These are phyloP conservation scores for Penicillium sp. DNA, from an alignment of 2,329 filamentous ascomycete genomes.

Conservation along the genomic window DNA sequence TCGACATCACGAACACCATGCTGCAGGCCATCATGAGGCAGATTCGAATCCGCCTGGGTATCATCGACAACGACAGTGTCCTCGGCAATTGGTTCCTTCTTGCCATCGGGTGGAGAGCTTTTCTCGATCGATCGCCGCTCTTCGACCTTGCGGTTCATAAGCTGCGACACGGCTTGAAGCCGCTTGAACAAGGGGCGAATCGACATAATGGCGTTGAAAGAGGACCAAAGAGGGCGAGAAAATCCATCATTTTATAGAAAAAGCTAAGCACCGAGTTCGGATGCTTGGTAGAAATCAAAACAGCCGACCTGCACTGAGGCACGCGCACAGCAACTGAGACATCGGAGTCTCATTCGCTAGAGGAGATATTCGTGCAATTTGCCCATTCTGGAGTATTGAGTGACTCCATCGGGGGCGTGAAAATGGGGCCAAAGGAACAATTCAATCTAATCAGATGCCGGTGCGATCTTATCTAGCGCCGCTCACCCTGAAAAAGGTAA, in stretches of 20 bases:
- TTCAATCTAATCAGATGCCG: slow-evolving; percentile 5
- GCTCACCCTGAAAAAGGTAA: no score
- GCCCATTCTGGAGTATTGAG: background rate
- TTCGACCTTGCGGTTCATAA: no score
- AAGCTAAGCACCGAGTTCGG: slow-evolving; percentile 6
- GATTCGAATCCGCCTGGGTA: background rate
- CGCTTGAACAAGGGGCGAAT: background rate
- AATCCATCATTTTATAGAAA: slow-evolving; percentile 9
- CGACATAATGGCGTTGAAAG: background rate
- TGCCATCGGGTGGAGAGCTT: background rate
- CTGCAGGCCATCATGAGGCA: slow-evolving; percentile 19
- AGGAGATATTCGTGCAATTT: no score
- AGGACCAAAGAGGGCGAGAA: background rate
- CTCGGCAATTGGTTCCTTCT: slow-evolving; percentile 2
- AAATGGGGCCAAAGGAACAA: background rate
- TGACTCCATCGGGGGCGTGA: background rate
- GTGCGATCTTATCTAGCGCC: slow-evolving; percentile 5
- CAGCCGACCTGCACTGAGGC: background rate
- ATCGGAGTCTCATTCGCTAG: no score
- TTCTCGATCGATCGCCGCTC: no score
- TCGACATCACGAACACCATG: slow-evolving; percentile 42
- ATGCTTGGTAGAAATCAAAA: no score
- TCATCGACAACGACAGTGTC: slow-evolving; percentile 1
- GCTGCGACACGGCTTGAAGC: background rate
- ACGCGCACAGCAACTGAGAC: slow-evolving; percentile 1